Evolutionary conservation across 192 early-diverging fungal genomes (phyloP).

Genomic region (Backusella tuberculispora): DNA sequence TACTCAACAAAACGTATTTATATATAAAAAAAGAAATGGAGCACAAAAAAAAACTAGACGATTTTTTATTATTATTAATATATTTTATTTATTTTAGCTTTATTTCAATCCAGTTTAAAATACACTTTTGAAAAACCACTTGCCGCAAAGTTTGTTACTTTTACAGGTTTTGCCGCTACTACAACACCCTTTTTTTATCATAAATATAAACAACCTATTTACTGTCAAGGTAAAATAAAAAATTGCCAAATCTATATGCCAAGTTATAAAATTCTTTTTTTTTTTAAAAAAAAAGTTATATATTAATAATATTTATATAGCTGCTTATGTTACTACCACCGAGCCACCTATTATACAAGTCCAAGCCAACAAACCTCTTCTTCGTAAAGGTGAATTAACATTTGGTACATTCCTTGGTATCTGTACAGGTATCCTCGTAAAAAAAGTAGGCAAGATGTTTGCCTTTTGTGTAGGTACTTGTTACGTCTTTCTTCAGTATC

Average conservation of each 20-base stretch:
- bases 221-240: conserved; percentile 29
- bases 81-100: background rate
- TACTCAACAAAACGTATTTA: background rate
- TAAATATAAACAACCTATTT: conserved; percentile 18
- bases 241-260: no score
- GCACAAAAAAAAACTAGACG: background rate
- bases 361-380: conserved; percentile 30
- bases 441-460: conserved; percentile 52
- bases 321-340: background rate
- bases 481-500: conserved; percentile 44
- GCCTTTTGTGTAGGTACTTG: conserved; percentile 46
- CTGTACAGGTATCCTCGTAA: conserved; percentile 50
- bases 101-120: conserved; percentile 2
- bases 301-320: background rate
- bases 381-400: conserved; percentile 47
- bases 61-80: background rate
- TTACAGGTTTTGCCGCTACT: background rate
- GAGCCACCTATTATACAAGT: background rate
- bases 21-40: background rate
- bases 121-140: conserved; percentile 3
- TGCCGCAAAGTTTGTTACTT: background rate
- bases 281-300: background rate
- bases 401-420: conserved; percentile 51
- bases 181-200: conserved; percentile 4
- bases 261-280: no score